Evolutionary conservation across 2,329 filamentous ascomycete species (phyloP).

Genomic region (Escovopsis sp.): DNA sequence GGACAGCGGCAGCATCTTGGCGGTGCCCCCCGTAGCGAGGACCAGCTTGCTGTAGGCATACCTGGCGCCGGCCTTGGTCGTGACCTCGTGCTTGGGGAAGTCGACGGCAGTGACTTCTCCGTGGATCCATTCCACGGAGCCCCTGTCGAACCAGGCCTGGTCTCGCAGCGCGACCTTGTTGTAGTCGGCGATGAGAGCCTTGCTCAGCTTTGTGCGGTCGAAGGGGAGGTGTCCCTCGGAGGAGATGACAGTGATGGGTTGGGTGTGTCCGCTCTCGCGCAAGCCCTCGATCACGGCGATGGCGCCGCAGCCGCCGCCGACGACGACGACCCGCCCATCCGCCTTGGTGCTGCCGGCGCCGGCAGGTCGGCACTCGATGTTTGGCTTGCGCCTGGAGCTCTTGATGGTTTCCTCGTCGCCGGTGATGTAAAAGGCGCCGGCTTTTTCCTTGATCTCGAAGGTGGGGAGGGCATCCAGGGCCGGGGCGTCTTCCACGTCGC

Average conservation of each 20-base stretch:
- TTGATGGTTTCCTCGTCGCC: conserved; percentile 71
- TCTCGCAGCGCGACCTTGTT: conserved; percentile 66
- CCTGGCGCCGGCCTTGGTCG: conserved; percentile 59
- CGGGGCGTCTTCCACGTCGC: conserved; percentile 90
- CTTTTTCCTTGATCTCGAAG: conserved; percentile 67
- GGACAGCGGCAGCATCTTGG: conserved; percentile 59
- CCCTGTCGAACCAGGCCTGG: conserved; percentile 59
- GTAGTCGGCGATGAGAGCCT: conserved; percentile 71
- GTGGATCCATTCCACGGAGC: conserved; percentile 40
- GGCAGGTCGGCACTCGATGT: conserved; percentile 47
- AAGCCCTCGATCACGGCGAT: conserved; percentile 72
- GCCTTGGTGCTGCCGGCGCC: conserved; percentile 37
- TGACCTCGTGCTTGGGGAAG: conserved; percentile 57
- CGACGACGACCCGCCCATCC: conserved; percentile 46
- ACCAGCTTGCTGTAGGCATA: conserved; percentile 76
- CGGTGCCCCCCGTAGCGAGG: conserved; percentile 72
- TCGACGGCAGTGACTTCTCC: conserved; percentile 61
- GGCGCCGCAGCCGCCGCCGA: conserved; percentile 77
- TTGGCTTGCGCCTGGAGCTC: conserved; percentile 55
- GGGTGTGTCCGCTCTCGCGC: conserved; percentile 65
- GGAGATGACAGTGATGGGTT: conserved; percentile 68
- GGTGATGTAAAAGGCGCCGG: conserved; percentile 72
- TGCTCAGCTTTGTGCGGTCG: conserved; percentile 90
- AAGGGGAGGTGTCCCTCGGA: conserved; percentile 77
- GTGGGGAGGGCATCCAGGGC: conserved; percentile 73